Evolutionary conservation across 768 basidiomycete species (phyloP).

Genomic region (Kwoniella dendrophila): DNA sequence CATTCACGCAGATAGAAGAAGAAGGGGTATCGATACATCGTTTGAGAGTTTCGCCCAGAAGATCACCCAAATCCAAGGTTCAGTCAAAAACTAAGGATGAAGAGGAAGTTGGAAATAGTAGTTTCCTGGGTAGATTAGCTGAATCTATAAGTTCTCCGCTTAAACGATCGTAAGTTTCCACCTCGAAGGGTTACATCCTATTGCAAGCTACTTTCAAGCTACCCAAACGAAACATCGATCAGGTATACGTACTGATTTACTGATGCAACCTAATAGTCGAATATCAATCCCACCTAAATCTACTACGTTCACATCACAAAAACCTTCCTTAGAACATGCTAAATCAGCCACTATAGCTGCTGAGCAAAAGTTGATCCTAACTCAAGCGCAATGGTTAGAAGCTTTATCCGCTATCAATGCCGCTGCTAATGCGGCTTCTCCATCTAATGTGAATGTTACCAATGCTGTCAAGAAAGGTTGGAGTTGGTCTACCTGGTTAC

Average conservation of each 20-base stretch:
- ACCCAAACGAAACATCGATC: not conserved
- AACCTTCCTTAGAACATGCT: constrained; percentile 15
- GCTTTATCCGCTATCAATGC: constrained; percentile 25
- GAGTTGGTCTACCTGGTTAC: constrained; percentile 44
- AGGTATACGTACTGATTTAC: not conserved
- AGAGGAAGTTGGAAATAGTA: constrained; percentile 1
- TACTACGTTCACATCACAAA: constrained; percentile 1
- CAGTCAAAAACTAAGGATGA: not conserved
- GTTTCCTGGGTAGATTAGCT: constrained; percentile 7
- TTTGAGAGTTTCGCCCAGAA: constrained; percentile 22
- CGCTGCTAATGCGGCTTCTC: not conserved
- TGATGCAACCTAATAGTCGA: not conserved
- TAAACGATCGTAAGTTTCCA: constrained; percentile 5
- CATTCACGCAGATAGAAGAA: not conserved
- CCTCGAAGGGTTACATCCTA: not conserved
- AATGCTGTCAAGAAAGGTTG: constrained; percentile 26
- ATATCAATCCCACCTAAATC: constrained; percentile 15
- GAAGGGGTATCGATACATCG: constrained; percentile 33
- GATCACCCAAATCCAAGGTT: not conserved
- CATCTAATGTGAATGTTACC: not conserved
- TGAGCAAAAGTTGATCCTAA: constrained; percentile 22
- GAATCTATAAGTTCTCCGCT: constrained; percentile 8
- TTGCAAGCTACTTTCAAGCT: not conserved
- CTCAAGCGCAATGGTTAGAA: constrained; percentile 38
- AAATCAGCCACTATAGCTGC: constrained; percentile 14